Evolutionary conservation across 2,329 filamentous ascomycete genomes (phyloP), one percentile per base, ranked within the genome.

Genomic region (Pyrenophora seminiperda): DNA sequence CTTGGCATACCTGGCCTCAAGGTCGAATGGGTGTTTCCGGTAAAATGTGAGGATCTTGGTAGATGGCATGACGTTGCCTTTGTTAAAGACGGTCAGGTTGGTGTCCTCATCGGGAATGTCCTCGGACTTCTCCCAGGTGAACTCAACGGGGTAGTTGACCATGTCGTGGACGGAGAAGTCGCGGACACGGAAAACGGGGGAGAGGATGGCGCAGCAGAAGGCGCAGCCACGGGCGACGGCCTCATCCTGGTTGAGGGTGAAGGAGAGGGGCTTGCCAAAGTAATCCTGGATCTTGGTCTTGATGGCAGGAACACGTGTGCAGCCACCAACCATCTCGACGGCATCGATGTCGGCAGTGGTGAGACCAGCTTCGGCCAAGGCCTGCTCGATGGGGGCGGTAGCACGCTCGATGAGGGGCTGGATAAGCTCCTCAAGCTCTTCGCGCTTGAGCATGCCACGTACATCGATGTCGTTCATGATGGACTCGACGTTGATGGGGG

Each of bases 41-140:
- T 97, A 99, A 81, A 99, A 99, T 31, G 94, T 99, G 46, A 99
- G 86, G 62, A 99, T 97, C 84, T 99, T 99, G 60, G 94, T 99
- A 5, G 93, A 97, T 46, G 94, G 94, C 82, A 99, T 88, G 58
- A 96, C 86, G 71, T 97, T 97, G 75, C 93, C 93, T 76, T 89
- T 91, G 84, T 94, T 95, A 79, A 99, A 99, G 69, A 99, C 94
- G 29, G 90, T 96, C 65, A 99, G 81, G 79, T 87, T 95, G 47
- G 94, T 97, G 75, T 97, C 94, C 81, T 99, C 94, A 67, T 99
- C 94, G 19, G 94, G 94, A 65, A 99, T 99, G 70, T 99, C 94
- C 53, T 91, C 86, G 19, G 93, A 95, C 82, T 97, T 96, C 81
- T 99, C 94, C 94, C 94, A 99, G 44, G 88, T 89, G 76, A 99